phyloP scores from a whole-genome alignment of 2,329 filamentous ascomycete species.

The Samsoniella hepiali region DNA sequence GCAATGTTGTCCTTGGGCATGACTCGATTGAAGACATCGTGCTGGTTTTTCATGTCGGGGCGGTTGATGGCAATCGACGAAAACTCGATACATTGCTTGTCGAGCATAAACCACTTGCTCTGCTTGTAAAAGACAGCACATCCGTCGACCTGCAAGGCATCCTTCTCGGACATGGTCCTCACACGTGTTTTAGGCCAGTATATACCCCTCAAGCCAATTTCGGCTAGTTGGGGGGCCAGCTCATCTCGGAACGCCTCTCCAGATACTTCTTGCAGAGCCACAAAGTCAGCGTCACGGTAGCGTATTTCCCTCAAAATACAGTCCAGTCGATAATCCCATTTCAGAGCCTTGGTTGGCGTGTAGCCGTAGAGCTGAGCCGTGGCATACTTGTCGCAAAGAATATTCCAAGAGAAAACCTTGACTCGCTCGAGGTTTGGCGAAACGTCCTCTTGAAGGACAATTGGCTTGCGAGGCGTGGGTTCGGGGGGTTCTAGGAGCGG shows the following conservation, averaged over 20 bases:
- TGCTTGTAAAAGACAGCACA: conserved; percentile 97
- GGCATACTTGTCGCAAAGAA: conserved; percentile 89
- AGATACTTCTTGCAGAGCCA: conserved; percentile 92
- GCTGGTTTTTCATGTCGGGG: conserved; percentile 94
- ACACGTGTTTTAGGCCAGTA: conserved; percentile 89
- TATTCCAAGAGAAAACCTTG: conserved; percentile 91
- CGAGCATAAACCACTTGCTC: conserved; percentile 88
- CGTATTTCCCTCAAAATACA: conserved; percentile 81
- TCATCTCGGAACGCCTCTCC: conserved; percentile 88
- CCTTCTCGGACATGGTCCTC: conserved; percentile 86
- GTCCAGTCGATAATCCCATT: conserved; percentile 83
- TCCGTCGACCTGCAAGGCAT: conserved; percentile 86
- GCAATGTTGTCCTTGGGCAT: conserved; percentile 99
- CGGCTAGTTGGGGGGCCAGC: conserved; percentile 81
- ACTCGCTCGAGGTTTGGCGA: conserved; percentile 64
- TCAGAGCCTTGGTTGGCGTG: conserved; percentile 74
- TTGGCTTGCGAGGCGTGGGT: conserved; percentile 71
- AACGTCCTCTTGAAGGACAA: conserved; percentile 70
- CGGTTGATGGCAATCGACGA: conserved; percentile 88
- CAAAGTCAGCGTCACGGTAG: conserved; percentile 77
- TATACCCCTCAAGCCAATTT: conserved; percentile 87
- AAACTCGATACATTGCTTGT: conserved; percentile 93
- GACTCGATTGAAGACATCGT: conserved; percentile 96
- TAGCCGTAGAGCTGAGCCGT: conserved; percentile 86
- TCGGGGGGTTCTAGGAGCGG: conserved; percentile 64